Base-by-base conservation (phyloP, 2,329 filamentous ascomycete genomes). In the Xylaria sp. region DNA sequence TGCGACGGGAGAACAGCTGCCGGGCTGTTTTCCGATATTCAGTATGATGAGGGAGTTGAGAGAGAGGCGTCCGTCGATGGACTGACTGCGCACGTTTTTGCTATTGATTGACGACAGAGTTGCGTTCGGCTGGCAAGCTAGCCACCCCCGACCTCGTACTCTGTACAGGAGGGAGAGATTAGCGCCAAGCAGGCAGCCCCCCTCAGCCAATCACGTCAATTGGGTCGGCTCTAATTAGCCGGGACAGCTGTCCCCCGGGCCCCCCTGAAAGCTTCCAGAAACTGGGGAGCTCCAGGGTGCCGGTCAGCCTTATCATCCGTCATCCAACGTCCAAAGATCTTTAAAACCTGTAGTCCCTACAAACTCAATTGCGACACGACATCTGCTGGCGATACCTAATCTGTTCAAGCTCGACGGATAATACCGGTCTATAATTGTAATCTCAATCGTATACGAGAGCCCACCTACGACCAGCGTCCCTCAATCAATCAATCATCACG, bases 251-350 rank as follows among this genome's bases (percentile, higher is more conserved):
- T n/a, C n/a, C n/a, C n/a, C n/a, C 9, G 29, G 29, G 6, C 34
- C 21, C 50, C 39, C 40, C 16, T 7, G 7, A 20, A 18, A 52
- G 48, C 43, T 54, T 52, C 41, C 39, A 57, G 48, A 56, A 55
- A 52, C 47, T 39, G 52, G 52, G 54, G 54, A 51, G 46, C 43
- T 49, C 20, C 44, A 29, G 41, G n/a, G n/a, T 45, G 26, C 43
- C 41, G 44, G 38, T 54, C 50, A 57, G 57, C 57, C 54, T 57
- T 60, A 54, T 51, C 54, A 21, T 52, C 48, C 20, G 29, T 40
- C n/a, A 39, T 20, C 26, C 29, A 16, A 34, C 29, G 3, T 7
- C 29, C n/a, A n/a, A n/a, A 34, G 6, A 34, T 13, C 9, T 34
- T 34, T 13, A 13, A 13, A 6, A 5, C 9, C 24, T 9, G 6